Evolutionary conservation across 2,329 filamentous ascomycete species (phyloP).

Genomic region (Fusarium coicis): DNA sequence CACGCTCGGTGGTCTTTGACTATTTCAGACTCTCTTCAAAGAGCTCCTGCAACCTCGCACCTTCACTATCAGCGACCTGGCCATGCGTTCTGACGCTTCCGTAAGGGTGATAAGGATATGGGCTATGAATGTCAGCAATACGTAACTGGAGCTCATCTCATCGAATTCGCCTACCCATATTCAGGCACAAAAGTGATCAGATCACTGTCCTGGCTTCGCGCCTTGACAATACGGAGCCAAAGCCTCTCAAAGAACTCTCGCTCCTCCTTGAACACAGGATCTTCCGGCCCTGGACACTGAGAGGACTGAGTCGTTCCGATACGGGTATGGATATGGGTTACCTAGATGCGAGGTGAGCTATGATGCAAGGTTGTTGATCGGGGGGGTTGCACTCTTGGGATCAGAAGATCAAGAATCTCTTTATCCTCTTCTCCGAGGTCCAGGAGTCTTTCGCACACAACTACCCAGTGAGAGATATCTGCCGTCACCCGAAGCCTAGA

Average conservation of each 20-base stretch:
- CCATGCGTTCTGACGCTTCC: background rate
- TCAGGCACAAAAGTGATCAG: background rate
- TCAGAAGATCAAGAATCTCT: background rate
- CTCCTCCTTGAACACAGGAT: background rate
- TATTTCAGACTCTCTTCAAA: rapidly evolving
- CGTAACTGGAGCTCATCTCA: too few relatives aligned
- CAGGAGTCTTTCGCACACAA: rapidly evolving
- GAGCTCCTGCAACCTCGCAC: background rate
- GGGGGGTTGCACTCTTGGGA: background rate
- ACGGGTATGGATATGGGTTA: background rate
- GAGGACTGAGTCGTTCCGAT: background rate
- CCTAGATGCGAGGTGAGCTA: background rate
- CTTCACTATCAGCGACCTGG: background rate
- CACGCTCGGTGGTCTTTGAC: too few relatives aligned
- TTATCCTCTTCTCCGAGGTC: rapidly evolving
- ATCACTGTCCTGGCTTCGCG: background rate
- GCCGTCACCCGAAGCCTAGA: background rate
- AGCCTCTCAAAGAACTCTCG: background rate
- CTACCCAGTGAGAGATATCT: background rate
- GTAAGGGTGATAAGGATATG: background rate
- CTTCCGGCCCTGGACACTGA: background rate
- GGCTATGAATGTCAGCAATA: background rate
- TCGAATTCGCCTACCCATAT: background rate
- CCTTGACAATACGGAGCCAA: background rate
- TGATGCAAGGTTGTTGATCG: rapidly evolving